Percentiles rank a stretch among this genome's conserved stretches.
phyloP scores from a whole-genome alignment of 805 yeast genomes.

The Candida ovalis region DNA sequence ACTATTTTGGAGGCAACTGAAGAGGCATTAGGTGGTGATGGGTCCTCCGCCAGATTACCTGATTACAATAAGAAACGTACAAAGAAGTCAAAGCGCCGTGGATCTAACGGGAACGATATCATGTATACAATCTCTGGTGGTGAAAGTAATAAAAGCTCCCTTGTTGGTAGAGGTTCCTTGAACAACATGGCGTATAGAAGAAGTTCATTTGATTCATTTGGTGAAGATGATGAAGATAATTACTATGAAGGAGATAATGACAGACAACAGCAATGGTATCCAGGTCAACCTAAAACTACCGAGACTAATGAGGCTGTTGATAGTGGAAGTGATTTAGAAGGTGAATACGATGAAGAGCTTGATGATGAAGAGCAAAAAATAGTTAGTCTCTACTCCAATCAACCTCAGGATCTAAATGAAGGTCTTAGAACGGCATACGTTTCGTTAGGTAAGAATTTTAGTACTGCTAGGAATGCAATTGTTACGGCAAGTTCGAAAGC shows the following conservation, averaged over 20 bases:
- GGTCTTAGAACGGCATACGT: conserved; percentile 76
- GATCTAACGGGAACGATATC: conserved; percentile 12
- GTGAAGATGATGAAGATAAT: conserved; percentile 23
- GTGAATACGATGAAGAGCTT: conserved; percentile 23
- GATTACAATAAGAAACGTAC: conserved; percentile 6
- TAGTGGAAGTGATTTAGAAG: conserved; percentile 26
- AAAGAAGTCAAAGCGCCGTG: conserved; percentile 7
- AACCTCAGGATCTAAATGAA: conserved; percentile 65
- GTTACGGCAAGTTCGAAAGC: conserved; percentile 57
- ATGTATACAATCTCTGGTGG: conserved; percentile 8
- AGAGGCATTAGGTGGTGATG: conserved; percentile 71
- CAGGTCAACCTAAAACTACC: conserved; percentile 1
- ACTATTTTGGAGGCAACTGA: conserved; percentile 76
- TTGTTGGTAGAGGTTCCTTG: conserved; percentile 8
- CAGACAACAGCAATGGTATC: not conserved
- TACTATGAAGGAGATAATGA: conserved; percentile 23
- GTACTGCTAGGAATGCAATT: conserved; percentile 62
- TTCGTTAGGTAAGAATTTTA: conserved; percentile 65
- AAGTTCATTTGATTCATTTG: conserved; percentile 26
- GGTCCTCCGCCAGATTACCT: conserved; percentile 40
- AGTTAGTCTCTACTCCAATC: conserved; percentile 78
- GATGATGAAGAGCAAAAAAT: conserved; percentile 37
- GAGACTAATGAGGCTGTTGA: conserved; percentile 15
- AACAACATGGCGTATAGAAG: conserved; percentile 13
- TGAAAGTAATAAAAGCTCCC: conserved; percentile 6